Evolutionary conservation across 2,329 filamentous ascomycete species (phyloP).

Genomic region (Aureobasidium vineae): DNA sequence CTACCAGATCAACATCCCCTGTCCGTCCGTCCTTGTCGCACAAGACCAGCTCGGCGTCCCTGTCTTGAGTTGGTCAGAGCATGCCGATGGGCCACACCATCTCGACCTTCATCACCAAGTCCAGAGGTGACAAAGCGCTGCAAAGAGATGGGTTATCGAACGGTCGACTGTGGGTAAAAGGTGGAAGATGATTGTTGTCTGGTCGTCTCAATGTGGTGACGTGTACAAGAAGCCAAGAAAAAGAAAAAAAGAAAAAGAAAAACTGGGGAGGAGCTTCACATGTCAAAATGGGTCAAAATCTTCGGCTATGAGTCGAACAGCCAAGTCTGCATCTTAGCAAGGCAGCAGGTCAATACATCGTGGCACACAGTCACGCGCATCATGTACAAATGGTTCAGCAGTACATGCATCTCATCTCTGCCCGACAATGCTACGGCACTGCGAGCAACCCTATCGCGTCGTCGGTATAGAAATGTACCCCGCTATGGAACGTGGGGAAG

Average conservation of each 20-base stretch:
- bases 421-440: neutral
- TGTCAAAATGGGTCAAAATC: neutral
- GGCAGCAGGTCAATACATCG: neutral
- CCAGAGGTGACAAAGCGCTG: neutral
- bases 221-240: conserved; percentile 11
- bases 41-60: conserved; percentile 16
- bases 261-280: neutral
- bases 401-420: neutral
- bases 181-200: neutral
- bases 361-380: conserved; percentile 22
- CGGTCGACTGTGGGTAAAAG: neutral
- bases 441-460: conserved; percentile 16
- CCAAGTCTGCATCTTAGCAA: neutral
- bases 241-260: neutral
- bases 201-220: conserved; percentile 11
- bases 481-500: conserved; percentile 15
- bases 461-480: conserved; percentile 1
- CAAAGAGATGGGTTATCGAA: neutral
- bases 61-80: neutral
- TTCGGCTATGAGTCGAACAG: neutral
- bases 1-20: conserved; percentile 9
- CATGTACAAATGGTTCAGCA: neutral
- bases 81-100: neutral
- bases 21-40: conserved; percentile 1
- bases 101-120: neutral